Evolutionary conservation across 2,329 filamentous ascomycete species (phyloP).

Genomic region (Trichoderma sp.): DNA sequence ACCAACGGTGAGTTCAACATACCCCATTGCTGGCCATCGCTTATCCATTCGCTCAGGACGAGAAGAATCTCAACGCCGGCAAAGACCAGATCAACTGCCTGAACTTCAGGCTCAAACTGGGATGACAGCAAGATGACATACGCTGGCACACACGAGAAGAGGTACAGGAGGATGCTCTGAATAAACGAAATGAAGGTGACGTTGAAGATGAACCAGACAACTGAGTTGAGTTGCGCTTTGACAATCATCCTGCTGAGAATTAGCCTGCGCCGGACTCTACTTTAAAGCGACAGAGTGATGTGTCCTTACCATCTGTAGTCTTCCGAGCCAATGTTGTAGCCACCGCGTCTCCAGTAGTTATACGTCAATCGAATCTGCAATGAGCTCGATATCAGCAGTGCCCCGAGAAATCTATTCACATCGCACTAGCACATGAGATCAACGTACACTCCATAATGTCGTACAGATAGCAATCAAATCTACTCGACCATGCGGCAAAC

Average conservation of each 20-base stretch:
- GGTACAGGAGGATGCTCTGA: slow-evolving; percentile 79
- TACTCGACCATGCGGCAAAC: slow-evolving; percentile 66
- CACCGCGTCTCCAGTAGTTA: slow-evolving; percentile 96
- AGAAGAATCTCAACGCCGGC: slow-evolving; percentile 48
- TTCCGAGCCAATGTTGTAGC: slow-evolving; percentile 83
- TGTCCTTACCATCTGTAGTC: slow-evolving; percentile 77
- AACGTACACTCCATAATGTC: slow-evolving; percentile 73
- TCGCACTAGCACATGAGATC: no score
- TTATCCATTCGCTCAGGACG: slow-evolving; percentile 69
- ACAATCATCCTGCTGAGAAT: slow-evolving; percentile 61
- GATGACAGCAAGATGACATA: slow-evolving; percentile 78
- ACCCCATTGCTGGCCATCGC: slow-evolving; percentile 93
- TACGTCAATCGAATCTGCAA: slow-evolving; percentile 76
- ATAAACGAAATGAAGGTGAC: slow-evolving; percentile 81
- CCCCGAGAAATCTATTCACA: neutral
- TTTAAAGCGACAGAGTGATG: neutral
- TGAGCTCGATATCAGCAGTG: neutral
- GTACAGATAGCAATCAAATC: slow-evolving; percentile 71
- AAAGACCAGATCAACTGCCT: slow-evolving; percentile 48
- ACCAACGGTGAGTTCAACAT: slow-evolving; percentile 21
- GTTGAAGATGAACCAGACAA: slow-evolving; percentile 80
- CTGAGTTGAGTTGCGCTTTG: slow-evolving; percentile 59
- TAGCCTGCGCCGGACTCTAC: neutral
- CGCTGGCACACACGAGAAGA: slow-evolving; percentile 71
- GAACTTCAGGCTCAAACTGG: slow-evolving; percentile 54